Evolutionary conservation across 2,329 filamentous ascomycete genomes (phyloP).

Genomic region (Herpomyces periplanetae): DNA sequence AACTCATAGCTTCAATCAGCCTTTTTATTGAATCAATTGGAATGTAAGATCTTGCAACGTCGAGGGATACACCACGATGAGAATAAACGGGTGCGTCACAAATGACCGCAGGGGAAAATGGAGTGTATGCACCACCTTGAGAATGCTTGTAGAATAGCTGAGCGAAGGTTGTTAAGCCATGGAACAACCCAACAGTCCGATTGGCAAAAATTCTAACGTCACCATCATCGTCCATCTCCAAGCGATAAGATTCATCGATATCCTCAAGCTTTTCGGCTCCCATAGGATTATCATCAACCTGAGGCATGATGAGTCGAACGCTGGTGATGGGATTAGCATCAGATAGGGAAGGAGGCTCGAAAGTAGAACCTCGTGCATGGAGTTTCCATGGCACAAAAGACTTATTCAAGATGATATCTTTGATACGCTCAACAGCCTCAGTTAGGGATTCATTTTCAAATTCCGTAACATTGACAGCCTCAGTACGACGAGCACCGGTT

Average conservation of each 20-base stretch:
- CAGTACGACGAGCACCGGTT: no score
- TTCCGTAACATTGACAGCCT: no score
- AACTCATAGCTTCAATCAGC: conserved; percentile 1
- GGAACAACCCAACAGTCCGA: background rate
- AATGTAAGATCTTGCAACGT: conserved; percentile 1
- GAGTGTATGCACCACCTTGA: background rate
- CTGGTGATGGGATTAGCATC: no score
- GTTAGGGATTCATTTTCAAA: no score
- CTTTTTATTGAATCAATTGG: conserved; percentile 1
- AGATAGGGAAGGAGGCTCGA: no score
- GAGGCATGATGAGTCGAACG: no score
- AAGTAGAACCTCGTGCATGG: conserved; percentile 1
- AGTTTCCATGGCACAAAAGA: conserved; percentile 1
- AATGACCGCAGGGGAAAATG: conserved; percentile 1
- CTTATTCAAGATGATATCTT: conserved; percentile 1
- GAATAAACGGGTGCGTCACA: conserved; percentile 1
- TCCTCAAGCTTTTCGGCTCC: background rate
- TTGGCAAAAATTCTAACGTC: conserved; percentile 1
- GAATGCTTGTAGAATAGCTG: conserved; percentile 1
- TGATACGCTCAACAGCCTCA: conserved; percentile 1
- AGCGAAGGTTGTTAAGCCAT: conserved; percentile 1
- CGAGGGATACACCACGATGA: conserved; percentile 1
- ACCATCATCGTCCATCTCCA: conserved; percentile 1
- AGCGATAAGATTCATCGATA: conserved; percentile 1
- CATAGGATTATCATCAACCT: background rate